Base-by-base conservation (phyloP, 805 yeast species). In the Priceomyces medius region DNA sequence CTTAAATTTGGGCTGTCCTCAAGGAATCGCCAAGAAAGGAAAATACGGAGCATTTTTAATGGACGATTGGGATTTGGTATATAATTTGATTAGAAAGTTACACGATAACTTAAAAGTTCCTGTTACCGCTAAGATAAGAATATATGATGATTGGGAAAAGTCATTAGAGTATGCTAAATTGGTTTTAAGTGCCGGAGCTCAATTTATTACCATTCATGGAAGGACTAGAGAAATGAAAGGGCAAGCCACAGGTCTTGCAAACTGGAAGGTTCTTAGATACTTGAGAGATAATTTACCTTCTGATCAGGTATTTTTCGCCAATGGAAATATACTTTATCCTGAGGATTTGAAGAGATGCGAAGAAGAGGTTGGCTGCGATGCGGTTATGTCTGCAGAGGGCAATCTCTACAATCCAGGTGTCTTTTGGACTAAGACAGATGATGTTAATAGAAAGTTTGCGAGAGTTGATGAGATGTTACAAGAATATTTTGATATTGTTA, bases 211-310 rank as follows among this genome's bases (percentile, higher is more conserved):
- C 1, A 85, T 93, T 7, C 99, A 93, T 62, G 98, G 98, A 2
- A 77, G 99, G 53, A 84, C 97, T 1, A 76, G 99, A 49, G 99
- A 91, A 43, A 91, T 89, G 95, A 93, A 93, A 63, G 99, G 99
- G 5, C 98, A 91, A 61, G 77, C 79, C 44, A 91, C 99, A 0
- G 99, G 99, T 0, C 66, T 93, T 37, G 98, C 99, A 1, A 90
- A 93, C 64, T 91, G 99, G 98, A 74, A 79, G 21, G 73, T 83
- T 20, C 75, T 93, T 44, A 77, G 73, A 50, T 88, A 80, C 56
- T 58, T 93, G 31, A 71, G 93, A 43, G 95, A 89, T 20, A 83
- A 87, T 48, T 68, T 93, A 35, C 85, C 91, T 0, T 48, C 56
- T 32, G 93, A 82, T 36, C 88, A 91, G 2, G 97, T 93, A 0